A percentile compares a stretch with the other conserved stretches of the same genome.
These are phyloP conservation scores for Metschnikowia vanudenii DNA, from an alignment of 805 yeast species.

Conservation along the genomic window DNA sequence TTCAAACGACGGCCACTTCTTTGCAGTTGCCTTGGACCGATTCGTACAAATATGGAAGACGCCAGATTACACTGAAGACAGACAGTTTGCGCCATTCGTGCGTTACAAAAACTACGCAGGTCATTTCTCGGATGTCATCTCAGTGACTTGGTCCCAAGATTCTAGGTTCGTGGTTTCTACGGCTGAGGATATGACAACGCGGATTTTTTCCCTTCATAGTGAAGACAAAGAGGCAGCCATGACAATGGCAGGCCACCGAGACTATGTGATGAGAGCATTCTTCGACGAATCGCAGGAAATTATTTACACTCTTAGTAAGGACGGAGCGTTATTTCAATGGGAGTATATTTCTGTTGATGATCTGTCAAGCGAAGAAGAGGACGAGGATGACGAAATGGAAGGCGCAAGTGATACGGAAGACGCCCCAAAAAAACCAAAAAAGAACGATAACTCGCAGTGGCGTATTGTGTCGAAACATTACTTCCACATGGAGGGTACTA, in stretches of 20 bases:
- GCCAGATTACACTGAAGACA: constrained; percentile 73
- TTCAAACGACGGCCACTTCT: constrained; percentile 82
- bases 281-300: constrained; percentile 85
- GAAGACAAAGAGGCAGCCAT: constrained; percentile 71
- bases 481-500: constrained; percentile 62
- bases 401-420: constrained; percentile 16
- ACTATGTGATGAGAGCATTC: constrained; percentile 81
- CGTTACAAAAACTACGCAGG: constrained; percentile 90
- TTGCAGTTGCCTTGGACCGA: constrained; percentile 82
- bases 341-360: constrained; percentile 61
- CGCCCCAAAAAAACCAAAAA: not conserved
- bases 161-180: constrained; percentile 84
- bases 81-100: constrained; percentile 95
- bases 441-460: constrained; percentile 47
- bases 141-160: constrained; percentile 86
- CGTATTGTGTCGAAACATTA: constrained; percentile 75
- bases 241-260: constrained; percentile 90
- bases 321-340: constrained; percentile 94
- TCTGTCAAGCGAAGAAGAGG: constrained; percentile 37
- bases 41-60: constrained; percentile 93
- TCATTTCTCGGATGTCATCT: constrained; percentile 77
- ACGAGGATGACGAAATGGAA: constrained; percentile 33
- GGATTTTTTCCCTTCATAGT: constrained; percentile 73
- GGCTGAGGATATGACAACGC: constrained; percentile 86
- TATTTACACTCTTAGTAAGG: constrained; percentile 88